These are phyloP conservation scores for Fusarium napiforme DNA, from an alignment of 2,329 filamentous ascomycete species.

Conservation along the genomic window DNA sequence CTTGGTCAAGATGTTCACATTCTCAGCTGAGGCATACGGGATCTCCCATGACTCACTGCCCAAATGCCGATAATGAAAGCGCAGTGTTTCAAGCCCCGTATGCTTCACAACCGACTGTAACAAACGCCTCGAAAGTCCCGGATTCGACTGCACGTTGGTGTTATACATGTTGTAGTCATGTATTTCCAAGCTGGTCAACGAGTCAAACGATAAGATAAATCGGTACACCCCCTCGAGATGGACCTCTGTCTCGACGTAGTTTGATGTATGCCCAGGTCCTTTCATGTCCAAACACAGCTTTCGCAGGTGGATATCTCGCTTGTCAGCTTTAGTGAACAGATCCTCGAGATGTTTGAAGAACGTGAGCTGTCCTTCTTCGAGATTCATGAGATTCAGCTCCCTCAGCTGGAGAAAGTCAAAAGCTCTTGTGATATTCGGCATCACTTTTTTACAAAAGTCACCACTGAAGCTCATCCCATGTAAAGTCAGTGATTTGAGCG, in stretches of 20 bases:
- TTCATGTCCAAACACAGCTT: neutral
- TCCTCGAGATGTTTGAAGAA: constrained; percentile 3
- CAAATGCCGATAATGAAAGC: neutral
- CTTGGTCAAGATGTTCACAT: neutral
- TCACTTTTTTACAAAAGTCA: fast-evolving
- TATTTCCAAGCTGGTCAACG: neutral
- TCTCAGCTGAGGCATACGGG: neutral
- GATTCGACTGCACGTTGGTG: fast-evolving
- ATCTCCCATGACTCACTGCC: fast-evolving
- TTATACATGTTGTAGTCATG: neutral
- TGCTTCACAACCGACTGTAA: neutral
- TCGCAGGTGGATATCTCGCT: neutral
- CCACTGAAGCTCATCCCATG: fast-evolving
- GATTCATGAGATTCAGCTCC: neutral
- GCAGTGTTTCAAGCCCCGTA: neutral
- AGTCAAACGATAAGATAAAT: constrained; percentile 9
- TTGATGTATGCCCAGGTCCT: fast-evolving
- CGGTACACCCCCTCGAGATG: neutral
- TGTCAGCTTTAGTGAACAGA: neutral
- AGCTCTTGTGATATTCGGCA: neutral
- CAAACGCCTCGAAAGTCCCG: neutral
- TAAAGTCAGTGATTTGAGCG: neutral
- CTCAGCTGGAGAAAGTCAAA: constrained; percentile 8
- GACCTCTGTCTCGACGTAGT: neutral
- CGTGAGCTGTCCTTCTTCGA: fast-evolving